Percentiles rank a stretch among this genome's conserved stretches.
Conservation (phyloP, 108 stramenopile species). For the Skeletonema tropicum region DNA sequence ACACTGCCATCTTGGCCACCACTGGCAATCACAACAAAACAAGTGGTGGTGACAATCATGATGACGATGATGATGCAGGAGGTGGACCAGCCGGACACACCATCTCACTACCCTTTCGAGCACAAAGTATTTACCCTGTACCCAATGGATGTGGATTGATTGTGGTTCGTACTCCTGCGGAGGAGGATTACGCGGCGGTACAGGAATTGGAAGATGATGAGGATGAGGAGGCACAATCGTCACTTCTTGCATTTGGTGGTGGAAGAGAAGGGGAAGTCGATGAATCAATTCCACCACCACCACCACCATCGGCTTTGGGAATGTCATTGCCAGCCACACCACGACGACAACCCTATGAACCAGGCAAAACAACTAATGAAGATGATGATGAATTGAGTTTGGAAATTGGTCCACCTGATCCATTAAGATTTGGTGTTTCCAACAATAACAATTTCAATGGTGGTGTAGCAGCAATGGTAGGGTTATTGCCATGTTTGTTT, state of each 20-base stretch:
- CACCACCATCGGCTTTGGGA: constrained; percentile 4
- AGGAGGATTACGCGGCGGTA: constrained; percentile 12
- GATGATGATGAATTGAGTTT: constrained; percentile 3
- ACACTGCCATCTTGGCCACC: constrained; percentile 13
- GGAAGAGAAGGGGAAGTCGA: neutral
- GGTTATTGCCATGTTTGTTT: constrained; percentile 64
- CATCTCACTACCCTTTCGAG: constrained; percentile 74
- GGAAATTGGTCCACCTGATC: neutral
- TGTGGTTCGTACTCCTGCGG: constrained; percentile 23
- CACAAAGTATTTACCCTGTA: constrained; percentile 54
- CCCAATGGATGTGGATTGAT: constrained; percentile 48
- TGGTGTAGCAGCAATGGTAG: neutral
- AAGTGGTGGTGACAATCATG: neutral
- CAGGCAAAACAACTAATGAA: neutral
- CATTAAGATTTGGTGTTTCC: neutral
- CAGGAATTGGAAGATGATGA: neutral
- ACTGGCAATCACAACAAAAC: neutral
- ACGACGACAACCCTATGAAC: constrained; percentile 37
- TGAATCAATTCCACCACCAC: neutral
- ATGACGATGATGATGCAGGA: constrained; percentile 7
- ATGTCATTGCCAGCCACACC: constrained; percentile 24
- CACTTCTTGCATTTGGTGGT: neutral
- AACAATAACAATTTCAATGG: neutral
- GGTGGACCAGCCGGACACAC: constrained; percentile 66
- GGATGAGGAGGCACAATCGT: neutral